Conservation (phyloP, 2,329 filamentous ascomycete species). For the Diaporthe citri region DNA sequence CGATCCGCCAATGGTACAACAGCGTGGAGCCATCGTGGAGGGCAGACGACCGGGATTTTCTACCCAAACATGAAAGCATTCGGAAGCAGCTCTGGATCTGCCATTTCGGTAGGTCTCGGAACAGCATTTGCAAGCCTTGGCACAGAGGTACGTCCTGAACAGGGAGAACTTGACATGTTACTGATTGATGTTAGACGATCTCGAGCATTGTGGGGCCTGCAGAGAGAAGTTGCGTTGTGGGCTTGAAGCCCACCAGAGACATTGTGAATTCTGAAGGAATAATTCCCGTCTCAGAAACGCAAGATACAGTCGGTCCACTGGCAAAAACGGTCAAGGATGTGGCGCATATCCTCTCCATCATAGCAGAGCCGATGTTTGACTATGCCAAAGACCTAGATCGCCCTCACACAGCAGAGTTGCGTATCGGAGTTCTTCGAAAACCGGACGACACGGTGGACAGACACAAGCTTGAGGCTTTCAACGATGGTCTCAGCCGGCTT, state of each 20-base stretch:
- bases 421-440: slow-evolving; percentile 74
- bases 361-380: slow-evolving; percentile 53
- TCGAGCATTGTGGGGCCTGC: slow-evolving; percentile 66
- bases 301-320: slow-evolving; percentile 77
- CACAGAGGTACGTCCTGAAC: slow-evolving; percentile 57
- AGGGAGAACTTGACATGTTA: not conserved
- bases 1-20: slow-evolving; percentile 69
- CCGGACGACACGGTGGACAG: slow-evolving; percentile 54
- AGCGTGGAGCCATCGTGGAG: slow-evolving; percentile 74
- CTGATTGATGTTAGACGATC: not conserved
- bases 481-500: slow-evolving; percentile 63
- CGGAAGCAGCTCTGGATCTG: slow-evolving; percentile 72
- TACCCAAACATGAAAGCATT: slow-evolving; percentile 70
- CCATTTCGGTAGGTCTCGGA: slow-evolving; percentile 69
- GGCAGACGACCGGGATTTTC: slow-evolving; percentile 72
- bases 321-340: slow-evolving; percentile 65
- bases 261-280: slow-evolving; percentile 72
- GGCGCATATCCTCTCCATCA: slow-evolving; percentile 50
- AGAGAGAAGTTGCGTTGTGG: slow-evolving; percentile 70
- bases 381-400: not conserved
- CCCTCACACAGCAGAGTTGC: slow-evolving; percentile 40
- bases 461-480: slow-evolving; percentile 53
- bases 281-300: slow-evolving; percentile 73
- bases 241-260: slow-evolving; percentile 71
- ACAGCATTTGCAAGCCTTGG: slow-evolving; percentile 71